phyloP scores from a whole-genome alignment of 1,284 basidiomycete species.

The Lentinus polychrous region DNA sequence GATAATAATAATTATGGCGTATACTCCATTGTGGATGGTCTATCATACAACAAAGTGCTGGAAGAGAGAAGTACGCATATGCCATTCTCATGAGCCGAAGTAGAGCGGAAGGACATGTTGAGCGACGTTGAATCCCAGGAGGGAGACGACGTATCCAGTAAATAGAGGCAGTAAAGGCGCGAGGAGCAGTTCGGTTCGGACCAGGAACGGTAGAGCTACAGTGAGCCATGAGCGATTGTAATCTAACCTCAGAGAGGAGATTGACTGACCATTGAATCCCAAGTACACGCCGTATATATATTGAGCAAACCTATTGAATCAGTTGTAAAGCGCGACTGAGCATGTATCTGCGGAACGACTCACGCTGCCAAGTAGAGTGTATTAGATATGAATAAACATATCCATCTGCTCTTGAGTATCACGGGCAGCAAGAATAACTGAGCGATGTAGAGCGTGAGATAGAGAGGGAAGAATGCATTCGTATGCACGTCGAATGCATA shows the following conservation, averaged over 20 bases:
- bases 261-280: constrained; percentile 65
- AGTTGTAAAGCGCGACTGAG: neutral
- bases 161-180: constrained; percentile 83
- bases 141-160: constrained; percentile 75
- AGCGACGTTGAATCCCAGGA: constrained; percentile 87
- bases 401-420: constrained; percentile 80
- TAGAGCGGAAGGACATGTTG: constrained; percentile 72
- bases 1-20: too few relatives aligned
- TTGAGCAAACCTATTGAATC: constrained; percentile 59
- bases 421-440: constrained; percentile 82
- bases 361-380: constrained; percentile 85
- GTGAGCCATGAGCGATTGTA: neutral
- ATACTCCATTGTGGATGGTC: too few relatives aligned
- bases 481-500: constrained; percentile 95
- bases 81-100: constrained; percentile 50
- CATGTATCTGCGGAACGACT: constrained; percentile 19
- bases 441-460: constrained; percentile 80
- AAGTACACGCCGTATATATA: constrained; percentile 90
- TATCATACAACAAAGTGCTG: too few relatives aligned
- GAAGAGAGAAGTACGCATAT: too few relatives aligned
- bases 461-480: constrained; percentile 91
- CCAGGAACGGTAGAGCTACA: constrained; percentile 83
- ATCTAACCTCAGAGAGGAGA: neutral
- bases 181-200: constrained; percentile 80
- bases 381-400: constrained; percentile 89